These are phyloP conservation scores for Sporisorium graminicola DNA, from an alignment of 1,284 basidiomycete genomes.

Conservation along the genomic window DNA sequence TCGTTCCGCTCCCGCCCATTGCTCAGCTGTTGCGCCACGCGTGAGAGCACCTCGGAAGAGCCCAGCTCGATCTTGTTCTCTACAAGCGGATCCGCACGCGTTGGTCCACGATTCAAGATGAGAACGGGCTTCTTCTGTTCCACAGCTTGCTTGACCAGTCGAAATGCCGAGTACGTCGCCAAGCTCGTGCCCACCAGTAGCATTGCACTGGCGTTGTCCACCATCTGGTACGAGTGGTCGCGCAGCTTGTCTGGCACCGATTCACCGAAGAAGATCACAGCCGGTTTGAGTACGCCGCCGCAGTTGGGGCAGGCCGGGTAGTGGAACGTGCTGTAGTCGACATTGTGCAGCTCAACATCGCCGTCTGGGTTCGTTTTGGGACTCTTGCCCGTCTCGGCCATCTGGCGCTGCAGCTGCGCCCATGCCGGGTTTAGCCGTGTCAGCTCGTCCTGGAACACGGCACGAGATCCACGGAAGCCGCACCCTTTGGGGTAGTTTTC, in stretches of 20 bases:
- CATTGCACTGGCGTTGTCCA: constrained; percentile 54
- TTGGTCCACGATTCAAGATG: constrained; percentile 67
- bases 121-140: constrained; percentile 56
- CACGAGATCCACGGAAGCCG: constrained; percentile 58
- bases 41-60: constrained; percentile 56
- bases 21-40: constrained; percentile 32
- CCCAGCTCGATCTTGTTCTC: constrained; percentile 62
- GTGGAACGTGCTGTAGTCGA: constrained; percentile 65
- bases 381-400: constrained; percentile 51
- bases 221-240: constrained; percentile 44
- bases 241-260: constrained; percentile 58
- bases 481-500: constrained; percentile 56
- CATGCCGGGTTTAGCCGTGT: constrained; percentile 64
- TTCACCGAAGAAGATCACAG: constrained; percentile 69
- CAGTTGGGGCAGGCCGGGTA: constrained; percentile 67
- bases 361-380: constrained; percentile 69
- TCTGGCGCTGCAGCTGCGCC: constrained; percentile 57
- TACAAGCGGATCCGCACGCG: constrained; percentile 61
- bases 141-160: constrained; percentile 62
- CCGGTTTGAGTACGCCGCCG: constrained; percentile 67
- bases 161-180: constrained; percentile 68
- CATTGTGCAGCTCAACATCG: constrained; percentile 63
- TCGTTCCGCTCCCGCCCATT: constrained; percentile 47
- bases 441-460: constrained; percentile 64
- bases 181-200: constrained; percentile 65